Evolutionary conservation across 805 yeast species (phyloP).

Genomic region (Candida patagonica): DNA sequence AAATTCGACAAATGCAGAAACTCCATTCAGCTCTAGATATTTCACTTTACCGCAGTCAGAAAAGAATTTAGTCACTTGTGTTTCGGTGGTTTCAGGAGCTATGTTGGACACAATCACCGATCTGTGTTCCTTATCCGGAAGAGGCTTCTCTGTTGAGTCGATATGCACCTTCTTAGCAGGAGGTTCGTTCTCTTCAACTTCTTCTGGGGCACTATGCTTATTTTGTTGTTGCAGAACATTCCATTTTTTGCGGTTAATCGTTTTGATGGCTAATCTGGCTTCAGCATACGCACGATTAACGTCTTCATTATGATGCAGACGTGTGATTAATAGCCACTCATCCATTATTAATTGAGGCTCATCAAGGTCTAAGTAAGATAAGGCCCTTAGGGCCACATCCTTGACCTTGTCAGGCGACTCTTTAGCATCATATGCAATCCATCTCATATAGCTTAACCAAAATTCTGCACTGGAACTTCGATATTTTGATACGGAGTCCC

Average conservation of each 20-base stretch:
- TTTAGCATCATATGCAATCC: constrained; percentile 24
- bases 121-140: constrained; percentile 50
- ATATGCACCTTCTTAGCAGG: background rate
- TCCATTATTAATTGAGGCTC: background rate
- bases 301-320: background rate
- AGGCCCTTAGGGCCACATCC: background rate
- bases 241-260: constrained; percentile 8
- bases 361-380: background rate
- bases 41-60: constrained; percentile 51
- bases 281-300: background rate
- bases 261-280: background rate
- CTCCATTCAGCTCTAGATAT: constrained; percentile 24
- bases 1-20: constrained; percentile 53
- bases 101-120: constrained; percentile 47
- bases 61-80: constrained; percentile 37
- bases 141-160: background rate
- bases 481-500: background rate
- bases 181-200: background rate
- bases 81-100: constrained; percentile 33
- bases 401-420: background rate
- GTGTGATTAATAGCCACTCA: background rate
- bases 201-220: constrained; percentile 12
- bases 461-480: constrained; percentile 23
- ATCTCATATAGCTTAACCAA: constrained; percentile 39
- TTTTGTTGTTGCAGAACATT: constrained; percentile 19